phyloP scores from a whole-genome alignment of 805 yeast species.

The Teunomyces pallodes region DNA sequence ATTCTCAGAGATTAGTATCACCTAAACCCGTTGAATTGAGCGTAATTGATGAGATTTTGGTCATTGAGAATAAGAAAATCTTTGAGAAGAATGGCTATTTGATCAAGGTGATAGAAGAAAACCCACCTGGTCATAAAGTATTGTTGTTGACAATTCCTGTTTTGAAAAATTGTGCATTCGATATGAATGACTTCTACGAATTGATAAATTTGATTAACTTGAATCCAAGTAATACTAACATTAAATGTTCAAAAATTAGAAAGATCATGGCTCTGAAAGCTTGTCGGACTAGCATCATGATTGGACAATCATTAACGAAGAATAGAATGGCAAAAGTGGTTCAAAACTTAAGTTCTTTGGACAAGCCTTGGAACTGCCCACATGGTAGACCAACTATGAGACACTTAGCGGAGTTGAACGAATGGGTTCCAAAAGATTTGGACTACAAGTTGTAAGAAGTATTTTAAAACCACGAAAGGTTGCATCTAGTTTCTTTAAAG shows the following conservation, averaged over 20 bases:
- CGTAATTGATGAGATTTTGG: constrained; percentile 73
- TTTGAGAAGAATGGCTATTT: constrained; percentile 77
- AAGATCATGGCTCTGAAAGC: constrained; percentile 93
- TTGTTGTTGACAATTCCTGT: constrained; percentile 64
- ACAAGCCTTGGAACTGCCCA: constrained; percentile 96
- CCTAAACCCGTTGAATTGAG: constrained; percentile 63
- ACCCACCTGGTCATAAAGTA: constrained; percentile 56
- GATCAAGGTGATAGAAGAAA: constrained; percentile 47
- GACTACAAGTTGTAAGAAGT: constrained; percentile 8
- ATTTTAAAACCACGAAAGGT: no score
- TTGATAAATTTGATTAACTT: constrained; percentile 65
- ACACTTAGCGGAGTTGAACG: constrained; percentile 64
- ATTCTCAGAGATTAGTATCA: constrained; percentile 63
- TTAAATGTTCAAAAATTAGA: constrained; percentile 75
- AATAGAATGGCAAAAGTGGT: constrained; percentile 70
- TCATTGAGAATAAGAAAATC: constrained; percentile 55
- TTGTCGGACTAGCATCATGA: constrained; percentile 90
- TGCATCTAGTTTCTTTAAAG: no score
- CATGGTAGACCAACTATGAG: constrained; percentile 98
- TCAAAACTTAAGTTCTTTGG: constrained; percentile 61
- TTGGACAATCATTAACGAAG: constrained; percentile 66
- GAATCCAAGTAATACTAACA: constrained; percentile 19
- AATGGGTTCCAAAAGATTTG: constrained; percentile 10
- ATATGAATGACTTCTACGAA: constrained; percentile 70
- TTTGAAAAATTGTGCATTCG: constrained; percentile 68